phyloP scores from a whole-genome alignment of 2,329 filamentous ascomycete genomes.

The Didymella glomerata region DNA sequence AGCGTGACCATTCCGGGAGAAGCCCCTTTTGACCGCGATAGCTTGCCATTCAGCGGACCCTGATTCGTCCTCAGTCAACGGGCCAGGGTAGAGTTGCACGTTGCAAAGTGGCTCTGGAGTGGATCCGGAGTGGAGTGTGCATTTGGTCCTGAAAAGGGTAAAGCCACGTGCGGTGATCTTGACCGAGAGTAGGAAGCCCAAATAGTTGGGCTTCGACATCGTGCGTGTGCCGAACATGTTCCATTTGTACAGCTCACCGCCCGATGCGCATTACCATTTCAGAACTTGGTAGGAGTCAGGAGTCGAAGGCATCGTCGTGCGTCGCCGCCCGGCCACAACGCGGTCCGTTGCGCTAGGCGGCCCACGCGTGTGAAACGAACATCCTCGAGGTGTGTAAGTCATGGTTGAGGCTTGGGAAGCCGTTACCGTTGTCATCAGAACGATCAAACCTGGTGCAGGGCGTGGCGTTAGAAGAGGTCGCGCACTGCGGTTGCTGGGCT shows the following conservation, averaged over 20 bases:
- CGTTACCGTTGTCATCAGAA: not conserved
- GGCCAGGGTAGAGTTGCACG: constrained; percentile 10
- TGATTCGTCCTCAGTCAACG: constrained; percentile 9
- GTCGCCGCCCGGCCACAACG: constrained; percentile 1
- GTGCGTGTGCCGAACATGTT: not conserved
- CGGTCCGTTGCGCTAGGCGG: constrained; percentile 8
- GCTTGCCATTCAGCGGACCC: constrained; percentile 4
- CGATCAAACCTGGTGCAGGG: not conserved
- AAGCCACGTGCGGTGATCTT: constrained; percentile 11
- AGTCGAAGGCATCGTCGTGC: not conserved
- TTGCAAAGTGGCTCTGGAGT: constrained; percentile 13
- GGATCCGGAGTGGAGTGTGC: constrained; percentile 6
- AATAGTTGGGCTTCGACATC: not conserved
- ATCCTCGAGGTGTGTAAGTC: not conserved
- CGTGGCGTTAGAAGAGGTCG: not conserved
- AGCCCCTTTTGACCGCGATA: constrained; percentile 11
- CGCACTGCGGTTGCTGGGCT: not conserved
- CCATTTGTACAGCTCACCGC: not conserved
- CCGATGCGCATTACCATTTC: not conserved
- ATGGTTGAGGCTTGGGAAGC: not conserved
- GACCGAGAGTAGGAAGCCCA: constrained; percentile 2
- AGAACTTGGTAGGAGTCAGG: not conserved
- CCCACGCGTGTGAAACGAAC: constrained; percentile 14
- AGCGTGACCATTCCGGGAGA: constrained; percentile 9
- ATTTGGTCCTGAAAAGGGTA: not conserved